phyloP scores from a whole-genome alignment of 2,329 filamentous ascomycete species.

The Hymenoscyphus scutula region DNA sequence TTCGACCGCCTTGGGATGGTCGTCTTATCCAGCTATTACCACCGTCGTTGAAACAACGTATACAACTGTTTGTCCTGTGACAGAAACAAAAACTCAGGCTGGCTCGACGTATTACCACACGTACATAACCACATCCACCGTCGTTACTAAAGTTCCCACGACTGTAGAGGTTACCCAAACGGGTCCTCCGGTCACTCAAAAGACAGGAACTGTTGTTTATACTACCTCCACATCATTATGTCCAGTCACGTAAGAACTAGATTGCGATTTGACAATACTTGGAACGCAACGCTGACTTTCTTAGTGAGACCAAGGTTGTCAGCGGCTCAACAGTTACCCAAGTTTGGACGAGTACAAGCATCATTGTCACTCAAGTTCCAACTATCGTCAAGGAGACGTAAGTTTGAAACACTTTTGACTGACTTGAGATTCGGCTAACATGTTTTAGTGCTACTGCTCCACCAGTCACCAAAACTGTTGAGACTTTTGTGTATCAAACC shows the following conservation, averaged over 20 bases:
- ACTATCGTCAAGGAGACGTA: conserved; percentile 15
- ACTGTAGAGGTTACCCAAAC: conserved; percentile 1
- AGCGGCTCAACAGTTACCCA: conserved; percentile 7
- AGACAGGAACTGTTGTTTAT: conserved; percentile 1
- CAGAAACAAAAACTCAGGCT: conserved; percentile 36
- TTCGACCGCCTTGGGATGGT: conserved; percentile 18
- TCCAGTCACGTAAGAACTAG: conserved; percentile 3
- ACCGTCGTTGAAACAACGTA: conserved; percentile 27
- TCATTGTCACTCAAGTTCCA: conserved; percentile 18
- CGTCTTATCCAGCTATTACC: conserved; percentile 18
- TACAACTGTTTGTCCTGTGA: conserved; percentile 40
- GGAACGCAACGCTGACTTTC: neutral
- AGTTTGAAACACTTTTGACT: neutral
- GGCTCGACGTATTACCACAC: conserved; percentile 41
- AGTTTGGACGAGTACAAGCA: conserved; percentile 9
- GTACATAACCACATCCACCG: conserved; percentile 41
- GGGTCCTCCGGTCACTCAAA: neutral
- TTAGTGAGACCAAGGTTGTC: neutral
- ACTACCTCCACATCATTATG: conserved; percentile 5
- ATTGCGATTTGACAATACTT: neutral
- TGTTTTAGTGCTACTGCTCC: conserved; percentile 15
- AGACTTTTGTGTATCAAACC: conserved; percentile 34
- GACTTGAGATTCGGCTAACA: neutral
- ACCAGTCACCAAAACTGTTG: conserved; percentile 25
- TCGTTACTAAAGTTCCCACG: neutral